Conservation (phyloP, 257 asterid species). For the Phtheirospermum japonicum region DNA sequence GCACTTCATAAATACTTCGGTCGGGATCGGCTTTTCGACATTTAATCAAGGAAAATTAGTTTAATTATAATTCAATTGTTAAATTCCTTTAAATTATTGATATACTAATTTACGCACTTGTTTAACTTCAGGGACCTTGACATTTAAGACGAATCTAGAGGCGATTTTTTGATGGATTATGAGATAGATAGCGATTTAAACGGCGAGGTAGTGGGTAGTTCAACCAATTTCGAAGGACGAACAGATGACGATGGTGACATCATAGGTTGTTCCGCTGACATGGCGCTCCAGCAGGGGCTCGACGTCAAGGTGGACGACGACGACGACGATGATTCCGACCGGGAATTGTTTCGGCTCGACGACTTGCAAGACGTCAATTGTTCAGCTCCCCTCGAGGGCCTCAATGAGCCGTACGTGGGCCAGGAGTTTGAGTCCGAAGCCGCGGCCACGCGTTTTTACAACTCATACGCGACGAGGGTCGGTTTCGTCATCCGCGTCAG, state of each 20-base stretch:
- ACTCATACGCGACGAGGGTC: conserved; percentile 75
- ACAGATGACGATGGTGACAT: conserved; percentile 49
- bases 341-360: conserved; percentile 52
- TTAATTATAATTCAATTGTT: background rate
- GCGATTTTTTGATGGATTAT: conserved; percentile 59
- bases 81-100: conserved; percentile 7
- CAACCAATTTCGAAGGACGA: conserved; percentile 50
- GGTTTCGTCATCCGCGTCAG: conserved; percentile 95
- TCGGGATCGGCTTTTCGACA: background rate
- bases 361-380: conserved; percentile 56
- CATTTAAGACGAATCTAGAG: conserved; percentile 16
- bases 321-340: conserved; percentile 51
- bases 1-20: background rate
- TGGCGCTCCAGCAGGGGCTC: conserved; percentile 50
- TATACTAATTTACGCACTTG: conserved; percentile 8
- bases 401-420: conserved; percentile 69
- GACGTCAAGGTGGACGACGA: conserved; percentile 61
- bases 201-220: conserved; percentile 72
- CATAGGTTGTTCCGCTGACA: conserved; percentile 58
- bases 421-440: conserved; percentile 95
- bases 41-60: background rate
- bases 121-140: conserved; percentile 29
- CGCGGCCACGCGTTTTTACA: conserved; percentile 92
- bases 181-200: conserved; percentile 70
- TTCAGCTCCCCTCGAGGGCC: conserved; percentile 36